Conservation (phyloP, 306 rosid species). For the Boehmeria nivea region DNA sequence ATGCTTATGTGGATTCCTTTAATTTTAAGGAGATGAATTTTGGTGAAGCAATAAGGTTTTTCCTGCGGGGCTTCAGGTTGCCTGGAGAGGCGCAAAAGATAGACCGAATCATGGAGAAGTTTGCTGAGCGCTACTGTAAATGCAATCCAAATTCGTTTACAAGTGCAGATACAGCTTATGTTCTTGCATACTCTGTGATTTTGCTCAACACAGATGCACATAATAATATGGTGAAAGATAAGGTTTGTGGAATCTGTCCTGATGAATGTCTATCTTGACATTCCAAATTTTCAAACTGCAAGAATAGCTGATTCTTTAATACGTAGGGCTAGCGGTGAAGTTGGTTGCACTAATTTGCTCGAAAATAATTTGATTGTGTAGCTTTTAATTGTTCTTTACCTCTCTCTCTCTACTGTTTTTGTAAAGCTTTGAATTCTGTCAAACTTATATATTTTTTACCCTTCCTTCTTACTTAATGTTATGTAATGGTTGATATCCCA, state of each 20-base stretch:
- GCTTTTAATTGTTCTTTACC: background rate
- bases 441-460: no score
- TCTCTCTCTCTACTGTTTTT: no score
- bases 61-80: constrained; percentile 91
- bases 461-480: background rate
- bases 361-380: background rate
- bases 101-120: constrained; percentile 99
- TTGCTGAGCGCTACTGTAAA: constrained; percentile 99
- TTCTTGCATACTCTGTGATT: constrained; percentile 96
- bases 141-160: constrained; percentile 89
- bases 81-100: constrained; percentile 99
- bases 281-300: background rate
- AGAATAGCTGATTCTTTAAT: background rate
- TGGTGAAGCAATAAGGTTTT: constrained; percentile 92
- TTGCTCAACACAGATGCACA: constrained; percentile 99
- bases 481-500: constrained; percentile 35
- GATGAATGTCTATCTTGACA: constrained; percentile 1
- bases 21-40: constrained; percentile 84
- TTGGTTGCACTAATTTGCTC: background rate
- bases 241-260: constrained; percentile 51
- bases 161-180: constrained; percentile 98
- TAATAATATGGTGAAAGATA: constrained; percentile 92
- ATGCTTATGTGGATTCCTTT: constrained; percentile 96
- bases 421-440: no score
- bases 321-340: no score